Percentiles rank a stretch among this genome's conserved stretches.
Evolutionary conservation across 192 early-diverging fungal species (phyloP).

Genomic region (Fimicolochytrium jonesii): DNA sequence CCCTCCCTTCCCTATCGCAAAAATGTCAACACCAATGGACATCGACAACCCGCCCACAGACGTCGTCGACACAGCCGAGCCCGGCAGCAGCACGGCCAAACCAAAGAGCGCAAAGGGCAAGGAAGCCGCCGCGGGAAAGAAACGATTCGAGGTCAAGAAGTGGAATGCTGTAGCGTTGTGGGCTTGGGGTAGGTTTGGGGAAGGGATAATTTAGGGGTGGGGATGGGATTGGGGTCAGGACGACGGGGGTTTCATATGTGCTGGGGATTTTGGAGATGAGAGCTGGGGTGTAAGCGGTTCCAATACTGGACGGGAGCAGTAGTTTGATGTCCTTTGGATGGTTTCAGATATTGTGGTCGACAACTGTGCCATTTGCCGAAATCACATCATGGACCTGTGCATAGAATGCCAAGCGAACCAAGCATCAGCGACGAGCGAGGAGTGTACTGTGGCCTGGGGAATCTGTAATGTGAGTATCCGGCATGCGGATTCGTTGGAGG

Average conservation of each 20-base stretch:
- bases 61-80: slow-evolving; percentile 28
- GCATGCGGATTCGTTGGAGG: too few species aligned
- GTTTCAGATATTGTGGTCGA: slow-evolving; percentile 88
- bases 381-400: slow-evolving; percentile 99
- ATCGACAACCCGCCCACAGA: slow-evolving; percentile 13
- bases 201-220: too few species aligned
- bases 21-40: slow-evolving; percentile 34
- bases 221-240: too few species aligned
- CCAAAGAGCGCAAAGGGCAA: slow-evolving; percentile 57
- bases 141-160: slow-evolving; percentile 96
- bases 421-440: slow-evolving; percentile 83
- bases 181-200: slow-evolving; percentile 79
- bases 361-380: slow-evolving; percentile 98
- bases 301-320: too few species aligned
- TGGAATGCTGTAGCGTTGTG: slow-evolving; percentile 99
- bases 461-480: slow-evolving; percentile 87
- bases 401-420: slow-evolving; percentile 99
- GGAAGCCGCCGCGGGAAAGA: slow-evolving; percentile 46
- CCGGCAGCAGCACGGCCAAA: slow-evolving; percentile 14
- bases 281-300: too few species aligned
- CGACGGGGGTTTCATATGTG: too few species aligned
- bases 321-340: too few species aligned
- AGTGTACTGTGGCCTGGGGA: slow-evolving; percentile 97
- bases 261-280: too few species aligned
- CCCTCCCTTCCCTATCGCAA: too few species aligned